Base-by-base conservation (phyloP, 2,329 filamentous ascomycete genomes). In the Xylaria multiplex region DNA sequence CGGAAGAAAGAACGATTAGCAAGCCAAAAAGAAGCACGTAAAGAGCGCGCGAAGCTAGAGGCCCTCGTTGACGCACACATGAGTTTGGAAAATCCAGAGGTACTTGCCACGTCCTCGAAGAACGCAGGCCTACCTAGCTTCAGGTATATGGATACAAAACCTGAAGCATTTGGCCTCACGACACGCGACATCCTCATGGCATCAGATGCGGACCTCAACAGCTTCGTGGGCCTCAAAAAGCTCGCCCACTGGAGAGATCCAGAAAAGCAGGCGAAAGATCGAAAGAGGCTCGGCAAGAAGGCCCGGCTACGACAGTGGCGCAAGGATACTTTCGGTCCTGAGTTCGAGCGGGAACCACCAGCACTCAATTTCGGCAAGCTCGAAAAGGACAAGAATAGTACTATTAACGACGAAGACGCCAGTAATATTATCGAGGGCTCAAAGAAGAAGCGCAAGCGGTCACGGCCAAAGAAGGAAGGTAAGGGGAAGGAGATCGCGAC, bases 151-250 rank as follows among this genome's bases (percentile, higher is more conserved):
- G 94, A 97, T 77, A 97, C 95, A 1, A 96, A 93, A 0, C 95
- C 96, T 0, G 90, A 91, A 62, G 88, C 91, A 13, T 99, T 97
- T 77, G 96, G 96, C 65, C 88, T 99, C 75, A 97, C 93, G 0
- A 85, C 94, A 1, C 88, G 90, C 67, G 96, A 99, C 79, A 98
- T 99, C 73, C 86, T 99, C 40, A 85, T 90, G 77, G 93, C 97
- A 71, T 91, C 91, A 50, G 96, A 99, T 81, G 83, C 88, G 53
- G 89, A 90, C 60, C 87, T 99, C 70, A 99, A 99, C 79, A 86
- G 94, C 70, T 99, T 91, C 76, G 95, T 91, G 5, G 95, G 96
- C 6, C 83, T 99, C 75, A 99, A 99, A 86, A 98, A 97, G 82
- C 87, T 97, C 66, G 94, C 95, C 4, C 85, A 92, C 5, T 99